Conservation (phyloP, 2,329 filamentous ascomycete species). For the Penicillium sp. region DNA sequence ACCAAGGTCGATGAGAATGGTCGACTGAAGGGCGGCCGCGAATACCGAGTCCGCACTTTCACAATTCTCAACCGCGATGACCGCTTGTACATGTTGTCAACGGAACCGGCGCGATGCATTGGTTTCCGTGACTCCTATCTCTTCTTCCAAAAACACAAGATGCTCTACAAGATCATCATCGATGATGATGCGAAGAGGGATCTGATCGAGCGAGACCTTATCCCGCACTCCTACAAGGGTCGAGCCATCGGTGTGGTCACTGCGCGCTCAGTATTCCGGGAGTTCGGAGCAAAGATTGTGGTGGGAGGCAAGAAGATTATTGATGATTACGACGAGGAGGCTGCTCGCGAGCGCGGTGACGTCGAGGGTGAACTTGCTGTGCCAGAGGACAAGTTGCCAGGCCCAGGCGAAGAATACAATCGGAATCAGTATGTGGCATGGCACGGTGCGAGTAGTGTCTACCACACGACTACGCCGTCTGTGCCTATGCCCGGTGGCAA, state of each 20-base stretch:
- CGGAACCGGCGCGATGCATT: conserved; percentile 91
- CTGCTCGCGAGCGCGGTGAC: conserved; percentile 68
- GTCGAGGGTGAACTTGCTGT: conserved; percentile 88
- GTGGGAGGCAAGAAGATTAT: conserved; percentile 80
- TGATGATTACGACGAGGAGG: conserved; percentile 83
- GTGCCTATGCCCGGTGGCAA: conserved; percentile 73
- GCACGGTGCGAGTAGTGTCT: conserved; percentile 94
- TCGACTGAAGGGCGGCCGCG: conserved; percentile 72
- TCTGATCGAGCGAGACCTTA: conserved; percentile 89
- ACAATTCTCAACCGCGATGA: conserved; percentile 78
- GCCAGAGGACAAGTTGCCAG: conserved; percentile 73
- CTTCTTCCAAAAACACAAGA: conserved; percentile 96
- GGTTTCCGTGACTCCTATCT: conserved; percentile 97
- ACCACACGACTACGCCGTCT: conserved; percentile 74
- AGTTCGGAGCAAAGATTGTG: conserved; percentile 91
- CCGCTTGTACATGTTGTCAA: conserved; percentile 95
- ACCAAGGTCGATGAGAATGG: conserved; percentile 89
- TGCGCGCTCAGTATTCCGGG: conserved; percentile 90
- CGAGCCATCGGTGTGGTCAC: conserved; percentile 95
- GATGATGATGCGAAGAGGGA: conserved; percentile 96
- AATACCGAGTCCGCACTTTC: conserved; percentile 94
- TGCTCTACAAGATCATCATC: conserved; percentile 96
- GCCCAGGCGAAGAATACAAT: conserved; percentile 83
- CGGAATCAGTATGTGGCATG: conserved; percentile 98
- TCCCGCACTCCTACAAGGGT: conserved; percentile 97